Conservation (phyloP, 2,329 filamentous ascomycete genomes). For the Aspergillus glaucus region DNA sequence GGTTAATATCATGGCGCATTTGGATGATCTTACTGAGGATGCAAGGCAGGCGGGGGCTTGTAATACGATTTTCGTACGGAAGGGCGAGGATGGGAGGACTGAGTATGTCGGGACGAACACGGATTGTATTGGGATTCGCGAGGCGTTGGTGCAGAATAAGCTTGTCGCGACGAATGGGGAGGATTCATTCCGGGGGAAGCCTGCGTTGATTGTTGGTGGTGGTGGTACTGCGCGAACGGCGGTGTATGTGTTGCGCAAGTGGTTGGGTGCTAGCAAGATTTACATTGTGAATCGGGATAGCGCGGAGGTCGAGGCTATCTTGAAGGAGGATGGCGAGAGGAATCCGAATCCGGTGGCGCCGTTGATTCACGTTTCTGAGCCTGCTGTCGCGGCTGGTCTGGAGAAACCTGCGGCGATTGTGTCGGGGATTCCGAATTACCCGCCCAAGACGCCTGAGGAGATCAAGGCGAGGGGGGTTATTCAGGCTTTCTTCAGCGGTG, state of each 20-base stretch:
- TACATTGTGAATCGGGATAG: slow-evolving; percentile 73
- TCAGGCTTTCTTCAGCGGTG: slow-evolving; percentile 28
- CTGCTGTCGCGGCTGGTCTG: slow-evolving; percentile 54
- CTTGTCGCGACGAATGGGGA: slow-evolving; percentile 9
- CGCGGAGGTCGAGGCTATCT: slow-evolving; percentile 60
- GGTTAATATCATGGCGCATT: slow-evolving; percentile 64
- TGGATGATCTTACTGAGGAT: slow-evolving; percentile 68
- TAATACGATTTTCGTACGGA: slow-evolving; percentile 68
- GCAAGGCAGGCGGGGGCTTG: slow-evolving; percentile 68
- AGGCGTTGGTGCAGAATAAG: slow-evolving; percentile 58
- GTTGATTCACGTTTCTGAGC: slow-evolving; percentile 56
- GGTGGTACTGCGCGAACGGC: slow-evolving; percentile 73
- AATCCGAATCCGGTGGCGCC: slow-evolving; percentile 30
- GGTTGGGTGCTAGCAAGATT: slow-evolving; percentile 60
- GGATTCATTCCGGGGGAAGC: slow-evolving; percentile 41
- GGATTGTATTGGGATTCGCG: slow-evolving; percentile 70
- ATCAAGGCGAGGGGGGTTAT: slow-evolving; percentile 51
- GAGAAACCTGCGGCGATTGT: slow-evolving; percentile 62
- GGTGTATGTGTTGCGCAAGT: slow-evolving; percentile 66
- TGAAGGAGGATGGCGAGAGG: slow-evolving; percentile 58
- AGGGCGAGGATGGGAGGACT: slow-evolving; percentile 38
- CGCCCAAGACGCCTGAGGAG: slow-evolving; percentile 61
- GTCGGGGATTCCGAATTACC: slow-evolving; percentile 68
- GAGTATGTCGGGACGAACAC: slow-evolving; percentile 70
- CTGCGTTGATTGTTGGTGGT: slow-evolving; percentile 68